Evolutionary conservation across 2,329 filamentous ascomycete genomes (phyloP).

Genomic region (Teratosphaeria gauchensis): DNA sequence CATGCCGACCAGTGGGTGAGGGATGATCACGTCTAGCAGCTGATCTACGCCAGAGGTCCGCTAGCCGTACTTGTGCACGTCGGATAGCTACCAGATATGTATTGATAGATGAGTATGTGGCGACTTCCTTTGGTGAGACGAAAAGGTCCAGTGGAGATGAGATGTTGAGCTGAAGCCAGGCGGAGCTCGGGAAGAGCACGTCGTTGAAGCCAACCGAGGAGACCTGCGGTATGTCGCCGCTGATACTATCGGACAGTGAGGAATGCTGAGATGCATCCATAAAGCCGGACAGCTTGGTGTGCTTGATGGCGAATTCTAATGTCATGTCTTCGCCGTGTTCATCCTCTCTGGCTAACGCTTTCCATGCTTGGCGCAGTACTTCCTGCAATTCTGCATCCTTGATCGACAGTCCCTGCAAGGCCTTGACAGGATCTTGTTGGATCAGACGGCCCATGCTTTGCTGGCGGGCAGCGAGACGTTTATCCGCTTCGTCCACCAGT

Average conservation of each 20-base stretch:
- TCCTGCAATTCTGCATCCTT: slow-evolving; percentile 81
- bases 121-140: slow-evolving; percentile 63
- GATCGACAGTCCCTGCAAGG: slow-evolving; percentile 55
- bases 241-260: slow-evolving; percentile 30
- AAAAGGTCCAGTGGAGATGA: slow-evolving; percentile 79
- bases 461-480: slow-evolving; percentile 65
- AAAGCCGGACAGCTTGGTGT: slow-evolving; percentile 58
- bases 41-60: slow-evolving; percentile 78
- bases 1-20: slow-evolving; percentile 51
- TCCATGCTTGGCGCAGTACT: slow-evolving; percentile 68
- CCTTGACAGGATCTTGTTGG: slow-evolving; percentile 43
- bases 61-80: slow-evolving; percentile 73
- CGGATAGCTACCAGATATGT: slow-evolving; percentile 79
- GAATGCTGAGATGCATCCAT: slow-evolving; percentile 21
- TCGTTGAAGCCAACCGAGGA: slow-evolving; percentile 58
- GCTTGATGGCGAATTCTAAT: slow-evolving; percentile 69
- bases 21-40: slow-evolving; percentile 69
- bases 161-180: slow-evolving; percentile 60
- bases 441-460: slow-evolving; percentile 44
- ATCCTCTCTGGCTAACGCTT: slow-evolving; percentile 62
- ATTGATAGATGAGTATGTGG: slow-evolving; percentile 75
- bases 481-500: slow-evolving; percentile 75
- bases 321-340: slow-evolving; percentile 67
- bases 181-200: slow-evolving; percentile 69
- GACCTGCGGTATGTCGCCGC: slow-evolving; percentile 30